A percentile compares a stretch with the other conserved stretches of the same genome.
Evolutionary conservation across 306 rosid genomes (phyloP).

Genomic region (Hippophae tibetana): DNA sequence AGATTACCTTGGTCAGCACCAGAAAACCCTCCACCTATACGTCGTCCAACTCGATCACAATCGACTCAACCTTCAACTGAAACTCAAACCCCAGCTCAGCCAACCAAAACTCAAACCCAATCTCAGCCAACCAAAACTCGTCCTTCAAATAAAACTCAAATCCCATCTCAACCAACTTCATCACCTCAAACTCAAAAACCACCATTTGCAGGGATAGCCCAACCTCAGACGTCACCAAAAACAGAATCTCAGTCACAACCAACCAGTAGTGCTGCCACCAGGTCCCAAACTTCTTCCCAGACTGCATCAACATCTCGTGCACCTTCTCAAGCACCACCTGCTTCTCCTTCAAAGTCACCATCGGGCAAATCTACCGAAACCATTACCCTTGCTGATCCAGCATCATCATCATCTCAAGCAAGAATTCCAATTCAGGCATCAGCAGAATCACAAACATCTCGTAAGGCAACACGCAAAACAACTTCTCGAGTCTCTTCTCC

Average conservation of each 20-base stretch:
- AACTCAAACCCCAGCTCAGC: constrained; percentile 24
- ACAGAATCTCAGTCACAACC: constrained; percentile 13
- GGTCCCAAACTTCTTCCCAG: background rate
- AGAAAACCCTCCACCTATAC: constrained; percentile 3
- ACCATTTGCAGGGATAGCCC: constrained; percentile 28
- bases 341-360: constrained; percentile 3
- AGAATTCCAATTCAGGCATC: background rate
- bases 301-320: constrained; percentile 5
- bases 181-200: constrained; percentile 23
- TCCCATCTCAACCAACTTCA: constrained; percentile 14
- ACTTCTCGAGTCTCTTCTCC: constrained; percentile 14
- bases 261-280: background rate
- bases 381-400: background rate
- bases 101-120: constrained; percentile 24
- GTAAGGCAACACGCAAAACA: constrained; percentile 3
- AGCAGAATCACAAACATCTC: constrained; percentile 5
- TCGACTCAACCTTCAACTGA: constrained; percentile 22
- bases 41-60: constrained; percentile 13
- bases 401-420: constrained; percentile 5
- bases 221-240: constrained; percentile 15
- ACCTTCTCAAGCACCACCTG: constrained; percentile 1
- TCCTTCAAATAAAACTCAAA: too few species aligned
- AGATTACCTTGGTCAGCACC: constrained; percentile 41
- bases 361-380: background rate
- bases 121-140: constrained; percentile 19